Evolutionary conservation across 768 basidiomycete species (phyloP), one percentile per base, ranked within the genome.

Genomic region (Leucosporidium creatinivorum): DNA sequence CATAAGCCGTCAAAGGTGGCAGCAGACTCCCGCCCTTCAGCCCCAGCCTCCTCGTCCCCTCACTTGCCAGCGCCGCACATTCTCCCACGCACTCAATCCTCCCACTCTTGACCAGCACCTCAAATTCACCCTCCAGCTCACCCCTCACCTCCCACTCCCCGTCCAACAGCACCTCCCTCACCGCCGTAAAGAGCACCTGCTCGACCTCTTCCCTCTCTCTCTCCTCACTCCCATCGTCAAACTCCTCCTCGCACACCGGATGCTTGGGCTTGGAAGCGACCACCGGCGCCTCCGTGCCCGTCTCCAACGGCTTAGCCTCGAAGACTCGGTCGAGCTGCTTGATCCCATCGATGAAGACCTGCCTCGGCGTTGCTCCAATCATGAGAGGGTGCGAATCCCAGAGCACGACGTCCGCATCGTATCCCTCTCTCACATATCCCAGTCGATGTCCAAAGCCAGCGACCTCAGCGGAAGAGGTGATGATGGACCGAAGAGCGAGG

Each of bases 321-420:
- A 72, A 61, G 17, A 78, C 76, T 2, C 70, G 57, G 36, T 75
- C 72, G 61, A 81, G 72, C 73, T 93, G 91, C 0, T 87, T 75
- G 58, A 92, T 87, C 4, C 91, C 91, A 73, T 93, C 91, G 67
- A 92, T 89, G 78, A 83, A 90, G 13, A 89, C 88, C 79, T 91
- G 89, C 59, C 82, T 81, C 6, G 89, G 89, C 0, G 89, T 86
- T 26, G 89, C 88, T 26, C 88, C 88, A 17, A 92, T 80, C 1
- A 84, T 80, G 21, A 93, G 81, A 1, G 90, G 90, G 77, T 90
- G 89, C 48, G 77, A 76, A 58, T 80, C 78, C 81, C 80, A 81
- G 13, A 76, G 50, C n/a, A 54, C 65, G 8, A 73, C 77, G 64
- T 76, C 89, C 69, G 87, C 88, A 74, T 89, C 88, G 76, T 85